Percentiles rank a stretch among this genome's conserved stretches.
Evolutionary conservation across 75 land plant genomes (phyloP).

Genomic region (Cunninghamia lanceolata): DNA sequence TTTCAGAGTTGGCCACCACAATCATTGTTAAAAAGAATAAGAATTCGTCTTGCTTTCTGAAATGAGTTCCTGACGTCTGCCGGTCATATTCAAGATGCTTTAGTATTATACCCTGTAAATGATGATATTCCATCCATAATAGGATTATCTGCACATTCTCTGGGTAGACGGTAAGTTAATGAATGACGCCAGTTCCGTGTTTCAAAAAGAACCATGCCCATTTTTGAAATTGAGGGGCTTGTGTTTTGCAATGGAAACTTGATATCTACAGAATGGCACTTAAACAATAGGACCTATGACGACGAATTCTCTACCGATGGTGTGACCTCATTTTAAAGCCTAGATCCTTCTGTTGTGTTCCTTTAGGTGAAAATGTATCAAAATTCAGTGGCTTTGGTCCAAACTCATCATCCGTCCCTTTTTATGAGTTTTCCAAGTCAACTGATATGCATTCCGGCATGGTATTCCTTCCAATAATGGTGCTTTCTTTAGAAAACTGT

Average conservation of each 20-base stretch:
- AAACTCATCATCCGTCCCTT: background rate
- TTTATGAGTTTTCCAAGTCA: background rate
- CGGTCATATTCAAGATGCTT: background rate
- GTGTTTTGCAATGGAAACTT: background rate
- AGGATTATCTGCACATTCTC: background rate
- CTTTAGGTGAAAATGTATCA: background rate
- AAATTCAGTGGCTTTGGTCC: background rate
- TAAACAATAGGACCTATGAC: too few species aligned
- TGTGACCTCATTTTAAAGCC: background rate
- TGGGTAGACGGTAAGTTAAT: background rate
- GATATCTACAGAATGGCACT: background rate
- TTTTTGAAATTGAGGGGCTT: slow-evolving; percentile 6
- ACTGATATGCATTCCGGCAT: background rate
- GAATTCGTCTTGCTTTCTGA: background rate
- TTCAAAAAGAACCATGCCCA: background rate
- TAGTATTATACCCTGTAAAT: background rate
- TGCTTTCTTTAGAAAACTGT: background rate
- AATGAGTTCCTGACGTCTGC: too few species aligned
- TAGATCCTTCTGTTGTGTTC: background rate
- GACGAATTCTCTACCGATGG: background rate
- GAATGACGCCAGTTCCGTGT: slow-evolving; percentile 9
- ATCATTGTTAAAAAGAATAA: background rate
- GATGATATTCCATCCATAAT: slow-evolving; percentile 2
- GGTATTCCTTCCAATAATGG: background rate
- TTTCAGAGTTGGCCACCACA: background rate